phyloP scores from a whole-genome alignment of 129 eudicot species.

The Helichrysum umbraculigerum region DNA sequence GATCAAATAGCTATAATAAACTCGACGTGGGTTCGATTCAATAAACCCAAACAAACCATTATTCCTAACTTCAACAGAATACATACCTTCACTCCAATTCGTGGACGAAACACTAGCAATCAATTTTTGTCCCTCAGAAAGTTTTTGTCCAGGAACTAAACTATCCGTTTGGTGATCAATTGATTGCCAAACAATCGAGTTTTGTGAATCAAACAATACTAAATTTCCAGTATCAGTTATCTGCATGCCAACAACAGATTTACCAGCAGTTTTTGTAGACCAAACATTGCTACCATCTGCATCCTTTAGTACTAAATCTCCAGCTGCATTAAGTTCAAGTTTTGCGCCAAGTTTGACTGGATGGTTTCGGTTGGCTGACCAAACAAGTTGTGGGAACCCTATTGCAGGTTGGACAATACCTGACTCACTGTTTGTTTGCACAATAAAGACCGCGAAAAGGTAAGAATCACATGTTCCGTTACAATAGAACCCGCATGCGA shows the following conservation, averaged over 20 bases:
- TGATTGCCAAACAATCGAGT: constrained; percentile 24
- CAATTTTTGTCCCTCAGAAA: constrained; percentile 19
- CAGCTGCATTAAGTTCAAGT: constrained; percentile 23
- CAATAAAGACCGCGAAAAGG: constrained; percentile 17
- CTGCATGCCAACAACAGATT: constrained; percentile 28
- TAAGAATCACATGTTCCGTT: constrained; percentile 17
- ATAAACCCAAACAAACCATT: constrained; percentile 22
- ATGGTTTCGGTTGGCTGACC: constrained; percentile 40
- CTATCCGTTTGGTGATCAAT: constrained; percentile 32
- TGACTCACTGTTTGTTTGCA: constrained; percentile 8
- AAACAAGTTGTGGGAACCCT: constrained; percentile 24
- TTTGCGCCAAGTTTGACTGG: constrained; percentile 23
- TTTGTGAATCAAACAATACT: constrained; percentile 20
- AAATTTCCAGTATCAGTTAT: constrained; percentile 26
- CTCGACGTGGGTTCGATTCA: constrained; percentile 20
- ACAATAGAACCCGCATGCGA: constrained; percentile 28
- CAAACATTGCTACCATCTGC: constrained; percentile 32
- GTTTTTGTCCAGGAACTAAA: constrained; percentile 32
- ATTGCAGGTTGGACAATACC: not conserved
- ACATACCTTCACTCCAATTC: constrained; percentile 21
- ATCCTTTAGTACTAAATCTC: constrained; percentile 27
- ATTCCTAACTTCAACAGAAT: not conserved
- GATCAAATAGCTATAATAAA: not conserved
- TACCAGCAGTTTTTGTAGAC: constrained; percentile 25
- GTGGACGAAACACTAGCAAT: constrained; percentile 24